Evolutionary conservation across 1,139 yeast species (phyloP).

Genomic region (Arxiozyma heterogenica): DNA sequence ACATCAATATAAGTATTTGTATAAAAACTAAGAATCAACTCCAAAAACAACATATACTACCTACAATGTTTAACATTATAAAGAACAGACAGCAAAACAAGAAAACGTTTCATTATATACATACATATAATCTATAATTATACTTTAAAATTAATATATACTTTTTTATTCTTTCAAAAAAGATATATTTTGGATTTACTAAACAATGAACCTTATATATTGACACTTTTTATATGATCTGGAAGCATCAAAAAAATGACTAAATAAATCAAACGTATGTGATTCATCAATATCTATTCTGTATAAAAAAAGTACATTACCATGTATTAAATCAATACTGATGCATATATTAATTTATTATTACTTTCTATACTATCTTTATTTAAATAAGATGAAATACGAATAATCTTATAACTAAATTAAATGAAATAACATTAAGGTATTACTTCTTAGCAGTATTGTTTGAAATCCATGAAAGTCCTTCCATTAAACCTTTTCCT

Average conservation of each 20-base stretch:
- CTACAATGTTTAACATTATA: neutral
- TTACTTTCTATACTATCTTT: neutral
- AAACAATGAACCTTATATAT: no score
- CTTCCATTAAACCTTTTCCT: conserved; percentile 68
- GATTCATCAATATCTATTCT: neutral
- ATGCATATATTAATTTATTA: neutral
- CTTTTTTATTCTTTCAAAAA: no score
- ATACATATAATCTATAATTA: no score
- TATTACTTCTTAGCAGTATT: conserved; percentile 35
- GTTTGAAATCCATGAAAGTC: conserved; percentile 64
- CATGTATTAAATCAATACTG: neutral
- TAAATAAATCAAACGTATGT: no score
- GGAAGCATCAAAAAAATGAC: neutral
- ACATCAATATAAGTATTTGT: neutral
- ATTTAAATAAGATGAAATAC: neutral
- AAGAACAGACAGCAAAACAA: no score
- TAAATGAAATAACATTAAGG: neutral
- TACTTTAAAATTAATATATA: no score
- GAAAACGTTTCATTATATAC: no score
- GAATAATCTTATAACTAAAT: neutral
- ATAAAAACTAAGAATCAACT: no score
- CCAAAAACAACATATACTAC: neutral
- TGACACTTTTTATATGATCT: no score
- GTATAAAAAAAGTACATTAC: neutral
- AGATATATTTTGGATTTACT: no score